Percentiles rank a stretch among this genome's conserved stretches.
Evolutionary conservation across 768 basidiomycete genomes (phyloP).

Genomic region (Trametes elegans): DNA sequence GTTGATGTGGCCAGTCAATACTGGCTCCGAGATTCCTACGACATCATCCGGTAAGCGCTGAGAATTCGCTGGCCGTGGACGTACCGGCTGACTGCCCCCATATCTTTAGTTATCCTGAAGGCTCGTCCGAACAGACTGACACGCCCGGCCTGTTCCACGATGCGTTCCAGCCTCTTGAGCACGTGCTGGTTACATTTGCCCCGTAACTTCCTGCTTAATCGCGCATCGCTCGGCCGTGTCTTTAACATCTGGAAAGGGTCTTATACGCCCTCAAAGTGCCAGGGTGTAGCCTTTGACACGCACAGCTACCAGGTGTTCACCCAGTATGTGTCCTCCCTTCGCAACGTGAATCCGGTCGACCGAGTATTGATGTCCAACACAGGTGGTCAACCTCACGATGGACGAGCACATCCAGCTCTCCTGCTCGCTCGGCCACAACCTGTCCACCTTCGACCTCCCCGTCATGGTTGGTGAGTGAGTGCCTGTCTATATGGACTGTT

Average conservation of each 20-base stretch:
- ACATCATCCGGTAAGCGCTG: slow-evolving; percentile 57
- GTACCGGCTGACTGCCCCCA: neutral
- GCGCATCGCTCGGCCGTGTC: neutral
- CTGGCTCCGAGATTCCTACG: slow-evolving; percentile 74
- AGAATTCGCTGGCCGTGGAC: neutral
- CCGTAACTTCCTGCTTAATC: neutral
- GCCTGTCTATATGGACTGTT: slow-evolving; percentile 73
- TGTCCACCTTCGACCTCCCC: slow-evolving; percentile 79
- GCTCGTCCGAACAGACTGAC: slow-evolving; percentile 46
- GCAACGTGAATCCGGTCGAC: neutral
- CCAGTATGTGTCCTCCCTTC: slow-evolving; percentile 42
- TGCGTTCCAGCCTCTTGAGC: slow-evolving; percentile 67
- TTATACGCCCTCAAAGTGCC: slow-evolving; percentile 46
- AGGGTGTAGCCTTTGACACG: slow-evolving; percentile 77
- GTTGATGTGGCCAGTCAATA: slow-evolving; percentile 55
- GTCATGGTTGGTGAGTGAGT: slow-evolving; percentile 88
- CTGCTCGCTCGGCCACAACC: slow-evolving; percentile 46
- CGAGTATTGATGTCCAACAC: neutral
- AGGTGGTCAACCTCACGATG: slow-evolving; percentile 47
- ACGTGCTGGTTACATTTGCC: neutral
- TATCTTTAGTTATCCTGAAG: slow-evolving; percentile 39
- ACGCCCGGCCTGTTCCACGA: slow-evolving; percentile 70
- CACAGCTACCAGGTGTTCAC: slow-evolving; percentile 80
- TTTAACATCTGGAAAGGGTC: slow-evolving; percentile 64
- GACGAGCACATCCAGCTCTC: slow-evolving; percentile 59